phyloP scores from a whole-genome alignment of 2,329 filamentous ascomycete genomes.

The Sporothrix protearum region DNA sequence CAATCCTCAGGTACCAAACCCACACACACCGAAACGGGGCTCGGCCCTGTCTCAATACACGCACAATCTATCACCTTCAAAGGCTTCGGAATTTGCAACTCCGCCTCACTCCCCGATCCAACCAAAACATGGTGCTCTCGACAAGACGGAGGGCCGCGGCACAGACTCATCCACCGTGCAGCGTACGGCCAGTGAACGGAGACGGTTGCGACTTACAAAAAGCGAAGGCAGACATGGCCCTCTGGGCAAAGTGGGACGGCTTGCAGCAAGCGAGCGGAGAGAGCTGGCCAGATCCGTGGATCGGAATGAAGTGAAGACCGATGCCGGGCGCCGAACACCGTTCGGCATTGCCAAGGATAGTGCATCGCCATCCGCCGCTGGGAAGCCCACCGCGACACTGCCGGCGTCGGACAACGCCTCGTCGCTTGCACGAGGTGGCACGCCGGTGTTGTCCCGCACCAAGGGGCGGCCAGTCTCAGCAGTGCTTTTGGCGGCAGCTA shows the following conservation, averaged over 20 bases:
- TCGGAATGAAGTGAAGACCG: neutral
- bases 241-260: neutral
- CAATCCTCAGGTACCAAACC: neutral
- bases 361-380: neutral
- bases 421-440: neutral
- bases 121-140: neutral
- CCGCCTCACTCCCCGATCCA: neutral
- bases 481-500: neutral
- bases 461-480: neutral
- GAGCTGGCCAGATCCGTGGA: constrained; percentile 1
- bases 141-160: neutral
- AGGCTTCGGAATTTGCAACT: neutral
- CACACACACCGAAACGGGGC: constrained; percentile 25
- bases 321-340: neutral
- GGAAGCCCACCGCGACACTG: neutral
- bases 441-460: neutral
- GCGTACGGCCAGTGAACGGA: constrained; percentile 3
- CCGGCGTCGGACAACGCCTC: neutral
- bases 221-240: constrained; percentile 20
- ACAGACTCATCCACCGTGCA: neutral
- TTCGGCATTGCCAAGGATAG: neutral
- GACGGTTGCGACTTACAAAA: constrained; percentile 21
- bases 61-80: constrained; percentile 27
- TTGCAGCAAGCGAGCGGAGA: neutral
- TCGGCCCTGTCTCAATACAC: constrained; percentile 32